phyloP scores from a whole-genome alignment of 1,284 basidiomycete species.

The Salmacisia buchloeana region DNA sequence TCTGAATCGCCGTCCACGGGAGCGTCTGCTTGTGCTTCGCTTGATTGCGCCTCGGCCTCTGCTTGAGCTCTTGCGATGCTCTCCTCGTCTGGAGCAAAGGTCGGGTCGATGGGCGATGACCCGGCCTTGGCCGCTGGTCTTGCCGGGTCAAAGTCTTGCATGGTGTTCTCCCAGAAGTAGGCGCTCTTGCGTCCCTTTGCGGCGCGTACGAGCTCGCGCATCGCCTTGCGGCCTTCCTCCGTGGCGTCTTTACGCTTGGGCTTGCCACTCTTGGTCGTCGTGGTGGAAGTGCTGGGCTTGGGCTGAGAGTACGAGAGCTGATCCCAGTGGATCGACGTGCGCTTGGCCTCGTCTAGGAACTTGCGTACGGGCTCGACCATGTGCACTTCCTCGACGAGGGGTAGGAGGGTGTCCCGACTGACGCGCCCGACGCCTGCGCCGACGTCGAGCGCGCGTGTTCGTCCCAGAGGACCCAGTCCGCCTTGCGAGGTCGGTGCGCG shows the following conservation, averaged over 20 bases:
- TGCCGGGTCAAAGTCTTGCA: constrained; percentile 42
- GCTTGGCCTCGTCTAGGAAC: background rate
- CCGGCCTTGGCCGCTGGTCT: background rate
- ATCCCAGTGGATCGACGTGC: background rate
- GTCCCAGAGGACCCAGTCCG: constrained; percentile 14
- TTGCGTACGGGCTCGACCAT: constrained; percentile 44
- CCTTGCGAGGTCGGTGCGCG: background rate
- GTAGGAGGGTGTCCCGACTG: constrained; percentile 37
- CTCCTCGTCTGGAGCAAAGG: background rate
- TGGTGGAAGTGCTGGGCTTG: constrained; percentile 22
- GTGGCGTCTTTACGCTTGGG: background rate
- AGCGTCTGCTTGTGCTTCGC: background rate
- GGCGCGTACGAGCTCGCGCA: background rate
- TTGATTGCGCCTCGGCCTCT: background rate
- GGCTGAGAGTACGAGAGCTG: constrained; percentile 13
- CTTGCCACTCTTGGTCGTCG: constrained; percentile 1
- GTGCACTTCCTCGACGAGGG: constrained; percentile 47
- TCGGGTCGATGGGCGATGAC: background rate
- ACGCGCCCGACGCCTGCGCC: constrained; percentile 49
- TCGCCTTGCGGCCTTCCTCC: background rate
- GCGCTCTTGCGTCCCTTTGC: constrained; percentile 37
- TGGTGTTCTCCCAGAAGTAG: constrained; percentile 43
- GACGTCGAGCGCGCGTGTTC: constrained; percentile 44
- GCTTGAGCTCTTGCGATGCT: background rate
- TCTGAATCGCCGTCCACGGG: background rate